phyloP scores from a whole-genome alignment of 371 early-diverging fungal species.

The Batrachochytrium dendrobatidis region DNA sequence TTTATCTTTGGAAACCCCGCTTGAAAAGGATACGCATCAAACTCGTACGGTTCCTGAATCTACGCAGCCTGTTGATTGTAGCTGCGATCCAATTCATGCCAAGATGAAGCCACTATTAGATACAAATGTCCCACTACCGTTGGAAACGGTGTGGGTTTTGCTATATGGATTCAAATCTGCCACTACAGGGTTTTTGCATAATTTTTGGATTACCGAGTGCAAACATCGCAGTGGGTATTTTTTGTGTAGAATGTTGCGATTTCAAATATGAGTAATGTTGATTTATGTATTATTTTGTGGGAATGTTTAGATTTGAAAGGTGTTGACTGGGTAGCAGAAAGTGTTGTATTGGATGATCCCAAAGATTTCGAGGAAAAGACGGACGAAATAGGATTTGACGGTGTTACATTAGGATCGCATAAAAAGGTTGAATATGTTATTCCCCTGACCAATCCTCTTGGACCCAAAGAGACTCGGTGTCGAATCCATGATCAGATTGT shows the following conservation, averaged over 20 bases:
- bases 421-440: slow-evolving; percentile 26
- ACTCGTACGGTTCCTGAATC: no score
- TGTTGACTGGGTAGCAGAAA: slow-evolving; percentile 6
- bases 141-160: slow-evolving; percentile 16
- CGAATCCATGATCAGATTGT: slow-evolving; percentile 10
- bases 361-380: slow-evolving; percentile 1
- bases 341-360: slow-evolving; percentile 7
- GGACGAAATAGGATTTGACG: not conserved
- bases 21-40: no score
- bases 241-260: no score
- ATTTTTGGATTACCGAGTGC: slow-evolving; percentile 8
- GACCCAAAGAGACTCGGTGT: slow-evolving; percentile 25
- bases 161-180: slow-evolving; percentile 16
- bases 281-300: not conserved
- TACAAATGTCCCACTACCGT: slow-evolving; percentile 11
- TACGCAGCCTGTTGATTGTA: slow-evolving; percentile 13
- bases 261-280: no score
- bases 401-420: slow-evolving; percentile 8
- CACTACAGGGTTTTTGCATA: slow-evolving; percentile 6
- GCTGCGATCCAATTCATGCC: slow-evolving; percentile 16
- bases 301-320: slow-evolving; percentile 7
- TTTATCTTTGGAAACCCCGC: no score
- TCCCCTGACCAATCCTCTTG: slow-evolving; percentile 28
- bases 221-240: slow-evolving; percentile 11
- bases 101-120: slow-evolving; percentile 17